Percentiles rank a stretch among this genome's conserved stretches.
Evolutionary conservation across 176 grass and related monocot species (phyloP).

Genomic region (Alopecurus myosuroides): DNA sequence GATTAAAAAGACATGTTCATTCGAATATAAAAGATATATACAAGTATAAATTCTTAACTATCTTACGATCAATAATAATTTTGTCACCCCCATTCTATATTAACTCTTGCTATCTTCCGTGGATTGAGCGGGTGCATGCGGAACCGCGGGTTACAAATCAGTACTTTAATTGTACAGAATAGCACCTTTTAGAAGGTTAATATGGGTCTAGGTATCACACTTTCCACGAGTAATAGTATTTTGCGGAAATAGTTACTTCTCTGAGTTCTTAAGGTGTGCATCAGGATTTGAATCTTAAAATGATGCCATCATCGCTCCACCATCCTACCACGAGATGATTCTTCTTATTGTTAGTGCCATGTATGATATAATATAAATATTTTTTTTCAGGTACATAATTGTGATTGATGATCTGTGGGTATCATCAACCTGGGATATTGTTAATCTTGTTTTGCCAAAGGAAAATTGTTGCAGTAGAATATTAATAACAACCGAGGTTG

Average conservation of each 20-base stretch:
- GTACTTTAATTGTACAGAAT: too few relatives aligned
- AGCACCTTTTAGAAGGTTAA: too few relatives aligned
- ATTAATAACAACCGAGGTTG: neutral
- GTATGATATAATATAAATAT: neutral
- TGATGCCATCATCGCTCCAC: neutral
- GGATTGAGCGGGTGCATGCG: too few relatives aligned
- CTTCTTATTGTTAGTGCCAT: neutral
- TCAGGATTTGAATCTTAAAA: neutral
- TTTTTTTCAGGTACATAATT: slow-evolving; percentile 14
- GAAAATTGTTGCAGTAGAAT: neutral
- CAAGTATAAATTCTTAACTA: too few relatives aligned
- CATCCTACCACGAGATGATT: neutral
- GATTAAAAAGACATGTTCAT: too few relatives aligned
- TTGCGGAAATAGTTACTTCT: neutral
- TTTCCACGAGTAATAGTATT: neutral
- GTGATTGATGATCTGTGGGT: slow-evolving; percentile 26
- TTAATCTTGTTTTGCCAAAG: neutral
- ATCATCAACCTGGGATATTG: neutral
- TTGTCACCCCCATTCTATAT: too few relatives aligned
- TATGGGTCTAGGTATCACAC: too few relatives aligned
- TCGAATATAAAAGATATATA: too few relatives aligned
- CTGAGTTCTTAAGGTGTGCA: neutral
- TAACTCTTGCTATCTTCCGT: too few relatives aligned
- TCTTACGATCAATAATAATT: too few relatives aligned
- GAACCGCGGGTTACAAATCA: too few relatives aligned